These are phyloP conservation scores for Penicillium sp. DNA, from an alignment of 2,329 filamentous ascomycete species.

Conservation along the genomic window DNA sequence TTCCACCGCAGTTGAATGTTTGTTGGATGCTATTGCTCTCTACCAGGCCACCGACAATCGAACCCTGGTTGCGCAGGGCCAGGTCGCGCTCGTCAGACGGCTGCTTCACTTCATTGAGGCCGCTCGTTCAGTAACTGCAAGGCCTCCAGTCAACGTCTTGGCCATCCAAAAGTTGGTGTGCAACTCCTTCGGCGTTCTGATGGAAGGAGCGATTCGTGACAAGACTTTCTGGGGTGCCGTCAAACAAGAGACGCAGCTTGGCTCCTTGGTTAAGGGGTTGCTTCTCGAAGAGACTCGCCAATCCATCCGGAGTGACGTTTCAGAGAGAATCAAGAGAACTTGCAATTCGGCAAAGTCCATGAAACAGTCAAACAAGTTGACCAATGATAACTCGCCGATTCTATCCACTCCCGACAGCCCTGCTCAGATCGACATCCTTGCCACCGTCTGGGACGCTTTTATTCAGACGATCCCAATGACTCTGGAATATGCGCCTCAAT, in stretches of 20 bases:
- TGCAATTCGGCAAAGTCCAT: conserved; percentile 39
- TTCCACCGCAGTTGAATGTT: conserved; percentile 60
- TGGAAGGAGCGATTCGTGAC: conserved; percentile 55
- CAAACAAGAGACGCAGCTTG: conserved; percentile 43
- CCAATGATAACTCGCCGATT: conserved; percentile 21
- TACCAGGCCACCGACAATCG: conserved; percentile 24
- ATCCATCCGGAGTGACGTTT: conserved; percentile 43
- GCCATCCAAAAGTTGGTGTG: conserved; percentile 45
- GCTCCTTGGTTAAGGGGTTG: conserved; percentile 46
- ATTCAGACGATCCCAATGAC: conserved; percentile 45
- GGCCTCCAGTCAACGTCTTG: conserved; percentile 18
- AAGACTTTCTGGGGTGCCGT: conserved; percentile 51
- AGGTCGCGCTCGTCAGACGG: conserved; percentile 40
- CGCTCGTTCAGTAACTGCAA: conserved; percentile 23
- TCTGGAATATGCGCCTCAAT: conserved; percentile 42
- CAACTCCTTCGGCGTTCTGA: conserved; percentile 51
- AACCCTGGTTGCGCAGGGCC: conserved; percentile 40
- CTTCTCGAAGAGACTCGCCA: conserved; percentile 51
- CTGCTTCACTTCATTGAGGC: conserved; percentile 42
- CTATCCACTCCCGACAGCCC: conserved; percentile 30
- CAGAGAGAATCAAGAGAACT: conserved; percentile 44
- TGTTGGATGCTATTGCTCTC: conserved; percentile 59
- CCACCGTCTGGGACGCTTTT: conserved; percentile 52
- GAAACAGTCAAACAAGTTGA: conserved; percentile 32
- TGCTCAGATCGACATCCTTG: conserved; percentile 45